These are phyloP conservation scores for Aspergillus ellipticus DNA, from an alignment of 495 filamentous ascomycete species.

Conservation along the genomic window DNA sequence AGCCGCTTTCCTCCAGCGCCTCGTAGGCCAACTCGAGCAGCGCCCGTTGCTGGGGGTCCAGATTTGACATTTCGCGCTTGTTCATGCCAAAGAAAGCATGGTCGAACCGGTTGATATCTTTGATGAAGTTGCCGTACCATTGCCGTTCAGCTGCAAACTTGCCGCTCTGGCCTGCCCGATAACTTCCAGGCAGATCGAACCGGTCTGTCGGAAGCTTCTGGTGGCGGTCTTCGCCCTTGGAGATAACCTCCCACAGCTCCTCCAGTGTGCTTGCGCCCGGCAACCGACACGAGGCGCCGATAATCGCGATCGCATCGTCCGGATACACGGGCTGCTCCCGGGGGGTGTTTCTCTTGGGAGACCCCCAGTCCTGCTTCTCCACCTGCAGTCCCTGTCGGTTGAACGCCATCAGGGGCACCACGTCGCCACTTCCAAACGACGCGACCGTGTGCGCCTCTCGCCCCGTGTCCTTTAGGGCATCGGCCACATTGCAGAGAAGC, in stretches of 20 bases:
- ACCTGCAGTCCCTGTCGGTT: neutral
- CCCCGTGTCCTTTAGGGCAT: neutral
- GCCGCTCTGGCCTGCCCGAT: too few relatives aligned
- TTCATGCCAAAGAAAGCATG: neutral
- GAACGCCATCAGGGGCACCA: neutral
- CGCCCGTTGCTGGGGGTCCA: neutral
- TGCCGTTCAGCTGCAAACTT: too few relatives aligned
- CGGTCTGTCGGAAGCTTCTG: neutral
- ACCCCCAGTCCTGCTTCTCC: too few relatives aligned
- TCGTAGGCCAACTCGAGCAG: neutral
- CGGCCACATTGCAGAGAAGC: neutral
- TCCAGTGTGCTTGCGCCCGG: constrained; percentile 34
- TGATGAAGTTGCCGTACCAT: neutral
- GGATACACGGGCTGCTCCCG: neutral
- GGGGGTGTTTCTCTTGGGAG: neutral
- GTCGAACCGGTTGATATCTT: neutral
- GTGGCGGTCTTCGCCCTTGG: constrained; percentile 14
- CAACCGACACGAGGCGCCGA: constrained; percentile 41
- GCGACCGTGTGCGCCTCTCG: neutral
- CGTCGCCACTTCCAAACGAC: neutral
- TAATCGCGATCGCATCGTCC: constrained; percentile 28
- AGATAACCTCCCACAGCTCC: constrained; percentile 38
- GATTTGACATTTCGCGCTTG: neutral
- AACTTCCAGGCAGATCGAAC: constrained; percentile 11
- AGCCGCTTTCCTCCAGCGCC: neutral